Evolutionary conservation across 2,329 filamentous ascomycete genomes (phyloP).

Genomic region (Colletotrichum scovillei): DNA sequence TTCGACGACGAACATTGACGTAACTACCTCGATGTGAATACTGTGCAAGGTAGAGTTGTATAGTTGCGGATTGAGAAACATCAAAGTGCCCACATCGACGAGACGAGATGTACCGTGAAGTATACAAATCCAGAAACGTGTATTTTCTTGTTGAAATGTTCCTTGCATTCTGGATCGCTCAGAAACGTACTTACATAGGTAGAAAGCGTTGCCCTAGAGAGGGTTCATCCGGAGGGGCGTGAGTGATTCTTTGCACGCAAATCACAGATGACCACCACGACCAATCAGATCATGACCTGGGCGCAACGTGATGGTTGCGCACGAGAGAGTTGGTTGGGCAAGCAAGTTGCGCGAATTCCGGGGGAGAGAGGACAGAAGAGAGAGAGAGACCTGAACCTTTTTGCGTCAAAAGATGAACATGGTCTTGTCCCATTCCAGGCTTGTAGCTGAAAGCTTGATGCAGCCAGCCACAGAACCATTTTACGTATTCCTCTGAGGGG

Average conservation of each 20-base stretch:
- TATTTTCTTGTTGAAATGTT: not conserved
- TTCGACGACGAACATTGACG: constrained; percentile 17
- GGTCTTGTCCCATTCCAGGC: constrained; percentile 4
- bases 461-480: not conserved
- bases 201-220: not conserved
- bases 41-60: too few relatives aligned
- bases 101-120: constrained; percentile 14
- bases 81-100: constrained; percentile 9
- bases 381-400: not conserved
- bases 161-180: not conserved
- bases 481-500: not conserved
- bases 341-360: constrained; percentile 28
- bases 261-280: not conserved
- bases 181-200: too few relatives aligned
- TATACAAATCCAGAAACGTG: not conserved
- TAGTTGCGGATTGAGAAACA: not conserved
- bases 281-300: constrained; percentile 36
- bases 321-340: not conserved
- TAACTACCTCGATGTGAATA: not conserved
- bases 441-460: constrained; percentile 4
- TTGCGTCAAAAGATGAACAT: not conserved
- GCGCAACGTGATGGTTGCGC: constrained; percentile 39
- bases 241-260: not conserved
- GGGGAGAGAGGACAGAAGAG: not conserved
- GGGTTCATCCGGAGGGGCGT: constrained; percentile 6